Evolutionary conservation across 495 filamentous ascomycete genomes (phyloP).

Genomic region (Pseudevernia furfuracea): DNA sequence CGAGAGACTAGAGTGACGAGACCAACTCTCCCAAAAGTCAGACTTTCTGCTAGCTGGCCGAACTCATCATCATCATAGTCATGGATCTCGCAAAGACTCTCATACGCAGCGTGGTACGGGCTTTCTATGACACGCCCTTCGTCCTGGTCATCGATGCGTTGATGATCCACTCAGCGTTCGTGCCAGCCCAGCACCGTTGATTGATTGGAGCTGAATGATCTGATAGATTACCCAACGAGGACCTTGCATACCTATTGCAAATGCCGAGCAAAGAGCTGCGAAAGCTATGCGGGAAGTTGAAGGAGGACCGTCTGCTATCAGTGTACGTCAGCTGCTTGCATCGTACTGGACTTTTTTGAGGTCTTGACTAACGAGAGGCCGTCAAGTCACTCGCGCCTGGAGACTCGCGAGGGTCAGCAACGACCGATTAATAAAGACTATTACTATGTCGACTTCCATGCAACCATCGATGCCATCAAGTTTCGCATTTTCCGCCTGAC

Average conservation of each 20-base stretch:
- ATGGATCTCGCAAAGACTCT: slow-evolving; percentile 88
- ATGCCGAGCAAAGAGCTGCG: slow-evolving; percentile 84
- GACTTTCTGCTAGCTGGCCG: background rate
- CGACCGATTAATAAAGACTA: slow-evolving; percentile 80
- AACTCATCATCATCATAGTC: background rate
- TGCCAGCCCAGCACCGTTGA: slow-evolving; percentile 16
- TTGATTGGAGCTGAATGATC: slow-evolving; percentile 10
- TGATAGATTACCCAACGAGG: slow-evolving; percentile 69
- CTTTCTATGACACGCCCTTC: slow-evolving; percentile 87
- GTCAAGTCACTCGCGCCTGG: slow-evolving; percentile 64
- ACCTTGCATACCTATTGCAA: slow-evolving; percentile 75
- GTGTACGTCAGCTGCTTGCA: slow-evolving; percentile 47
- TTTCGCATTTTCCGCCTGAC: slow-evolving; percentile 81
- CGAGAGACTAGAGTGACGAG: too few relatives aligned
- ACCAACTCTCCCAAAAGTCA: background rate
- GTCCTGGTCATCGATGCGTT: slow-evolving; percentile 89
- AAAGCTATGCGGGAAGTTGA: slow-evolving; percentile 73
- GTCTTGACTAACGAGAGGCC: slow-evolving; percentile 19
- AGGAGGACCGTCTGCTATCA: slow-evolving; percentile 75
- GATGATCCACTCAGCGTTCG: slow-evolving; percentile 79
- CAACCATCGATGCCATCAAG: slow-evolving; percentile 92
- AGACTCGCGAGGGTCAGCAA: slow-evolving; percentile 70
- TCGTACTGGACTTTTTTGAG: slow-evolving; percentile 3
- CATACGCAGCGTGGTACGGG: slow-evolving; percentile 78
- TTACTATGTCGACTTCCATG: slow-evolving; percentile 93